A percentile compares a stretch with the other conserved stretches of the same genome.
These are phyloP conservation scores for Parietaria judaica DNA, from an alignment of 306 rosid genomes.

Conservation along the genomic window DNA sequence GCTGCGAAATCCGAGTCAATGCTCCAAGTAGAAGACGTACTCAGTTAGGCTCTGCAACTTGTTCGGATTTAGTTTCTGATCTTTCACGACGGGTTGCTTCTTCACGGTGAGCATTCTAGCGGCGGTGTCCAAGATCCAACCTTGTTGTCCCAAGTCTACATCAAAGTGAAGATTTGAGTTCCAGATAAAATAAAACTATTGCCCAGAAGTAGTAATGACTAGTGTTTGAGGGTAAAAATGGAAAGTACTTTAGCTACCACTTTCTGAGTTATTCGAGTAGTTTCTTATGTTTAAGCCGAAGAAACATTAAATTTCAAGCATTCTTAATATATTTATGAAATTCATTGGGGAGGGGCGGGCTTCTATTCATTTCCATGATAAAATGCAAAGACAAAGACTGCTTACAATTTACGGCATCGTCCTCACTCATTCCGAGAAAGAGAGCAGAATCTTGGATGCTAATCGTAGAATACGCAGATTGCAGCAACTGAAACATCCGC, in stretches of 20 bases:
- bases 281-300: too few species aligned
- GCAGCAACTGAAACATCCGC: constrained; percentile 77
- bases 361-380: background rate
- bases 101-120: constrained; percentile 75
- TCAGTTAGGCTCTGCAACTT: constrained; percentile 89
- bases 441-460: constrained; percentile 63
- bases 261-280: background rate
- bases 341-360: background rate
- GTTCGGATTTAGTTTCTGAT: constrained; percentile 76
- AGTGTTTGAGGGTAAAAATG: too few species aligned
- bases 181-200: background rate
- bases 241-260: background rate
- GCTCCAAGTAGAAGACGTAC: constrained; percentile 87
- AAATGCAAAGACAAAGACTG: constrained; percentile 6
- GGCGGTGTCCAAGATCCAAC: constrained; percentile 71
- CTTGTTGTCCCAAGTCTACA: constrained; percentile 56
- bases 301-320: background rate
- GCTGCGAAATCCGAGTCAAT: constrained; percentile 26
- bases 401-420: constrained; percentile 66
- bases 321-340: background rate
- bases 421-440: constrained; percentile 77
- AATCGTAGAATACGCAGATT: constrained; percentile 87
- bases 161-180: constrained; percentile 3
- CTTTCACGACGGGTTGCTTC: constrained; percentile 51
- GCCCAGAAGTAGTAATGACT: background rate